Evolutionary conservation across 176 grass and related monocot species (phyloP).

Genomic region (Hsuehochloa calcarea): DNA sequence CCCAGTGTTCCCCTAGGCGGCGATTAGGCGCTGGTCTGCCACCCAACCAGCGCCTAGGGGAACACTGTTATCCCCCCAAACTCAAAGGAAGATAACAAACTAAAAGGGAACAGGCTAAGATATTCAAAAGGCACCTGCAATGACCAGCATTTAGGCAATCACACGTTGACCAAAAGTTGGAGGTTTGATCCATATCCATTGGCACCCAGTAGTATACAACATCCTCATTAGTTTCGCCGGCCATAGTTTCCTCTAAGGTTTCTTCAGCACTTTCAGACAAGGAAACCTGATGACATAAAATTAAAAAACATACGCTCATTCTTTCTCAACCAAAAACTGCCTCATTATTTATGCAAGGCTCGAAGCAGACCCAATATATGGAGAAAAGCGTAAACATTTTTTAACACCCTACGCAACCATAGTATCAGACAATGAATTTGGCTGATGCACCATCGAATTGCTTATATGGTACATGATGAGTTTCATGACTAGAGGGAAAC

Average conservation of each 20-base stretch:
- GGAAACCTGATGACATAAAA: slow-evolving; percentile 57
- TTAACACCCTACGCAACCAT: background rate
- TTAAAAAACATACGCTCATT: slow-evolving; percentile 16
- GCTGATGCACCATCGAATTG: background rate
- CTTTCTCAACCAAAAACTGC: background rate
- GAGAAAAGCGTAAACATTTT: background rate
- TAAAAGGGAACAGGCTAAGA: slow-evolving; percentile 6
- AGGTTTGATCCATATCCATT: slow-evolving; percentile 50
- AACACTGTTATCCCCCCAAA: background rate
- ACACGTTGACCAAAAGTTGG: slow-evolving; percentile 82
- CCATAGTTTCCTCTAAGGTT: slow-evolving; percentile 59
- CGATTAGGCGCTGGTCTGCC: too few species aligned
- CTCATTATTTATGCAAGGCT: background rate
- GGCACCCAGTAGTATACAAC: slow-evolving; percentile 76
- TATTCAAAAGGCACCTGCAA: slow-evolving; percentile 68
- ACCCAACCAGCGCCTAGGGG: too few species aligned
- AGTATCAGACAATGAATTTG: background rate
- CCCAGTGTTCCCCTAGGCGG: background rate
- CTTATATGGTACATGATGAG: background rate
- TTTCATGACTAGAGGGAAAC: background rate
- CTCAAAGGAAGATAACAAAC: background rate
- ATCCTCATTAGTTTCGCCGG: slow-evolving; percentile 66
- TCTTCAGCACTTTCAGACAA: slow-evolving; percentile 79
- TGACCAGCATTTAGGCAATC: slow-evolving; percentile 76
- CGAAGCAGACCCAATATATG: background rate